Conservation (phyloP, 2,329 filamentous ascomycete genomes). For the Fulvia fulva region DNA sequence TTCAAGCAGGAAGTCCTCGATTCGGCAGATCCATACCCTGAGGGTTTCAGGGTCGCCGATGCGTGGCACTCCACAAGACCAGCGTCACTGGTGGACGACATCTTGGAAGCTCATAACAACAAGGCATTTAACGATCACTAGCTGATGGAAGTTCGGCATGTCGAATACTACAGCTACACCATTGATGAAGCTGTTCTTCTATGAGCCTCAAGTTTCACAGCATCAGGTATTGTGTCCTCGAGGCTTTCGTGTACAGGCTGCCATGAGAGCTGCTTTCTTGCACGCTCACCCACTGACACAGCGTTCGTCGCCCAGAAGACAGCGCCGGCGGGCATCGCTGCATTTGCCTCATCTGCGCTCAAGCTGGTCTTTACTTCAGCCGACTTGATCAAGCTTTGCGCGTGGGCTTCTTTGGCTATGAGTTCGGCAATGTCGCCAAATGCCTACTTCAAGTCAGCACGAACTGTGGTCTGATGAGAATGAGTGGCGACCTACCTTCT, state of each 20-base stretch:
- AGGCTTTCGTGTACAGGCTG: slow-evolving; percentile 38
- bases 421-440: slow-evolving; percentile 16
- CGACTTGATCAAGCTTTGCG: slow-evolving; percentile 49
- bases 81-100: too few species aligned
- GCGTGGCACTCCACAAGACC: slow-evolving; percentile 14
- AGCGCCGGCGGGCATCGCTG: slow-evolving; percentile 42
- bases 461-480: background rate
- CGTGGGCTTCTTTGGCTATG: slow-evolving; percentile 44
- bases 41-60: slow-evolving; percentile 40
- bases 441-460: slow-evolving; percentile 25
- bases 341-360: slow-evolving; percentile 39
- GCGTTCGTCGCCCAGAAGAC: slow-evolving; percentile 58
- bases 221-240: slow-evolving; percentile 35
- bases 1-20: slow-evolving; percentile 45
- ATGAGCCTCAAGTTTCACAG: slow-evolving; percentile 48
- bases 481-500: slow-evolving; percentile 43
- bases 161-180: background rate
- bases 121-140: too few species aligned
- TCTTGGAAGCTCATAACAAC: too few species aligned
- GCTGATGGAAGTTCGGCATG: too few species aligned
- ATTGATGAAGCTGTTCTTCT: background rate
- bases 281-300: slow-evolving; percentile 50
- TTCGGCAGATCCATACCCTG: slow-evolving; percentile 43
- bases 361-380: background rate
- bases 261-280: slow-evolving; percentile 56